A percentile compares a stretch with the other conserved stretches of the same genome.
These are phyloP conservation scores for Kwoniella dejecticola DNA, from an alignment of 768 basidiomycete species.

Conservation along the genomic window DNA sequence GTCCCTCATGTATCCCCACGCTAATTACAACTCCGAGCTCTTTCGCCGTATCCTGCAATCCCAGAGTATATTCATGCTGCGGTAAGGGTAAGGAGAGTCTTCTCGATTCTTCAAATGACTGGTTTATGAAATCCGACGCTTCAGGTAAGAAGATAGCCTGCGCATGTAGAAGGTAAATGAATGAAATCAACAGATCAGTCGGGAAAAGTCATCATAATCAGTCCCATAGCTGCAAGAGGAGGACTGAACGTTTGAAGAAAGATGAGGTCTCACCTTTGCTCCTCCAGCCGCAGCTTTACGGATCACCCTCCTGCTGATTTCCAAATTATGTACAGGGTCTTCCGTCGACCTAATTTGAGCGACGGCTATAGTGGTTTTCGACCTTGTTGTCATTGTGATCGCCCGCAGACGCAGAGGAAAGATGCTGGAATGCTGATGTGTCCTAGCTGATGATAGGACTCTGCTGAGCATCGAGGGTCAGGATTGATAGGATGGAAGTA, in stretches of 20 bases:
- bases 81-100: conserved; percentile 40
- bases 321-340: conserved; percentile 42
- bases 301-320: conserved; percentile 32
- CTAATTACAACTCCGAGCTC: conserved; percentile 43
- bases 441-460: not conserved
- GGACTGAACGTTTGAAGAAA: too few species aligned
- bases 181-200: not conserved
- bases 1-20: conserved; percentile 49
- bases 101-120: conserved; percentile 35
- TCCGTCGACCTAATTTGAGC: conserved; percentile 43
- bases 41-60: conserved; percentile 43
- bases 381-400: not conserved
- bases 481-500: too few species aligned
- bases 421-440: not conserved
- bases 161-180: too few species aligned
- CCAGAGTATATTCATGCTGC: conserved; percentile 40
- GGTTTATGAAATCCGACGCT: conserved; percentile 49
- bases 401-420: not conserved
- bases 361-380: conserved; percentile 22
- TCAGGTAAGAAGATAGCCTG: conserved; percentile 52
- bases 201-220: too few species aligned
- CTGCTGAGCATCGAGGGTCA: too few species aligned
- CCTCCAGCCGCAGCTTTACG: conserved; percentile 38
- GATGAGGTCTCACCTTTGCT: conserved; percentile 48
- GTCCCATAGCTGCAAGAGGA: too few species aligned